Base-by-base conservation (phyloP, 1,139 yeast genomes). In the Zygosaccharomyces pseudobailii region DNA sequence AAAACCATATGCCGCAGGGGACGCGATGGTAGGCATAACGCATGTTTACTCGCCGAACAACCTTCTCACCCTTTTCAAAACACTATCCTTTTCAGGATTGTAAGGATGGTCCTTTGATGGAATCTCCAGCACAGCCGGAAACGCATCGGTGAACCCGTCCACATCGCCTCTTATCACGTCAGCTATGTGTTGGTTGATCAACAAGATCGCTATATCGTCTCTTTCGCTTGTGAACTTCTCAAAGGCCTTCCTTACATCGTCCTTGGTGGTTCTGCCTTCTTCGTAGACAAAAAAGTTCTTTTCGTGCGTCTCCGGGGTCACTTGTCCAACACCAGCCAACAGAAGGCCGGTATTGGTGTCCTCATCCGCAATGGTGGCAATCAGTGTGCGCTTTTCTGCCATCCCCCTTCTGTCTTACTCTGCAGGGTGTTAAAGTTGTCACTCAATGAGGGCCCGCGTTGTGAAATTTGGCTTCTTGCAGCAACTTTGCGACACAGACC, bases 101-200 rank as follows among this genome's bases (percentile, higher is more conserved):
- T 92, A 92, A 21, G 99, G 98, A 67, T 92, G 97, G 65, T 92
- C 99, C 72, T 92, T 92, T 17, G 97, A 87, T 34, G 99, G 99
- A 57, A 92, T 92, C 70, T 92, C 99, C 63, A 92, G 75, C 44
- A 92, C 82, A 3, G 98, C 97, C 6, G 99, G 99, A 70, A 92
- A 92, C 8, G 98, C 96, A 58, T 83, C 82, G 30, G 95, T 82
- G 69, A 79, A 92, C 42, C 79, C 75, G 63, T 94, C 99, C 42
- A 92, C 89, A 56, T 79, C 76, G 57, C 75, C 77, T 68, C 99
- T 78, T 50, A 92, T 92, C 60, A 81, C 77, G 62, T 94, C 97
- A 9, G 98, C 98, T 58, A 92, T 75, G 69, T 89, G 96, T 68
- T 92, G 99, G 67, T 90, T 92, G 65, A 92, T 89, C 65, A 92